Evolutionary conservation across 495 filamentous ascomycete genomes (phyloP), one percentile per base, ranked within the genome.

Genomic region (Cercophora newfieldiana): DNA sequence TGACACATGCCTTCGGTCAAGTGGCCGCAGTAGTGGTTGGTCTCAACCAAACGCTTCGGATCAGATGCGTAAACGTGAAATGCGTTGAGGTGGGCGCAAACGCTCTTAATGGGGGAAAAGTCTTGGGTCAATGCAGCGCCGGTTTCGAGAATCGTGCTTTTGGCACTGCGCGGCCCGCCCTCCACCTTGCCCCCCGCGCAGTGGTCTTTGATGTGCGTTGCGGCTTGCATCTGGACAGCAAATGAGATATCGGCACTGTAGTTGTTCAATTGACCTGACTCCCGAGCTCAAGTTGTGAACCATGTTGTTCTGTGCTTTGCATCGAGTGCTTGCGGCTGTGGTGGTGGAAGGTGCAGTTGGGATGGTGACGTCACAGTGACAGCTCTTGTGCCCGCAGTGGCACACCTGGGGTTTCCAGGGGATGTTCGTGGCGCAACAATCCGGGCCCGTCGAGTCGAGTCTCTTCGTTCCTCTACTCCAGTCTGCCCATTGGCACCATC

Each of bases 1-100:
- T 2, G 2, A 16, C 12, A 55, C 48, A 16, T 44, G 19, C 61
- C 61, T 75, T 91, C 87, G 63, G 89, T 92, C 8, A 96, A 66
- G 70, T 94, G 91, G 12, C 87, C 80, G 73, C 92, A 97, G 78
- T 95, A 97, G 74, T 97, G 93, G 73, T 94, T 92, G 2, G 91
- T 81, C 71, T 95, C 91, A 26, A 97, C 86, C 65, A 79, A 81
- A 24, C 90, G 85, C 0, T 78, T 81, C 0, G 87, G 87, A 53
- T 93, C 90, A 16, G 84, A 82, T 37, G 87, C 88, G 75, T 94
- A 94, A 63, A 87, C 84, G 77, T 96, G 93, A 78, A 92, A 94
- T 56, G 92, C 93, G 73, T 95, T 92, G 28, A 96, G 82, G 72
- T 92, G 89, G 3, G 89, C 92, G 76, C 94, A 96, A 68, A 96